phyloP scores from a whole-genome alignment of 1,284 basidiomycete species.

The Trametes pubescens region DNA sequence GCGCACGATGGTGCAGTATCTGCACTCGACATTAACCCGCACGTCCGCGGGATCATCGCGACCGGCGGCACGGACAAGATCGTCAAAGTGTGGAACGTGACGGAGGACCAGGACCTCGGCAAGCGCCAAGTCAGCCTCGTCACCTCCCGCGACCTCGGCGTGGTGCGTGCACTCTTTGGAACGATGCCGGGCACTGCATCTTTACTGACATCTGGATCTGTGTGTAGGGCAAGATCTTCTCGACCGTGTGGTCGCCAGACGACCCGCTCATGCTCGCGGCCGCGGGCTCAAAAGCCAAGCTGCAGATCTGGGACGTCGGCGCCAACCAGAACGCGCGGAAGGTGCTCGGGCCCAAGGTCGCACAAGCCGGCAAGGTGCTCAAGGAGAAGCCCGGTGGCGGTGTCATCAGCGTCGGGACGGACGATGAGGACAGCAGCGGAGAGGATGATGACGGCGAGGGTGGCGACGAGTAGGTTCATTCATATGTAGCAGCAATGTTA shows the following conservation, averaged over 20 bases:
- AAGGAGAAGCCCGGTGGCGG: constrained; percentile 74
- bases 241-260: constrained; percentile 90
- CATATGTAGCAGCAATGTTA: background rate
- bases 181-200: background rate
- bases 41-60: constrained; percentile 89
- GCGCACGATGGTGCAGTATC: constrained; percentile 97
- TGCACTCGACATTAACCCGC: constrained; percentile 90
- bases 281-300: constrained; percentile 90
- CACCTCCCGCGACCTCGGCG: constrained; percentile 90
- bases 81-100: constrained; percentile 95
- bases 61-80: constrained; percentile 95
- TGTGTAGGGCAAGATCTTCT: constrained; percentile 92
- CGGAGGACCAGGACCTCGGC: constrained; percentile 66
- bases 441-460: constrained; percentile 43
- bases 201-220: constrained; percentile 1
- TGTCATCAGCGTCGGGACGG: constrained; percentile 72
- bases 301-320: constrained; percentile 95
- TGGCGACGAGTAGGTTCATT: constrained; percentile 27
- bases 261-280: constrained; percentile 94
- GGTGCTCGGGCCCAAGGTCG: constrained; percentile 78
- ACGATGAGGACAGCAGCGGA: constrained; percentile 73
- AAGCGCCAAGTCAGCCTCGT: constrained; percentile 89
- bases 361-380: constrained; percentile 70
- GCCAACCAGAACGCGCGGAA: constrained; percentile 82
- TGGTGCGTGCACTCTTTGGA: constrained; percentile 64